Evolutionary conservation across 768 basidiomycete species (phyloP), one percentile per base, ranked within the genome.

Genomic region (Astraeus odoratus): DNA sequence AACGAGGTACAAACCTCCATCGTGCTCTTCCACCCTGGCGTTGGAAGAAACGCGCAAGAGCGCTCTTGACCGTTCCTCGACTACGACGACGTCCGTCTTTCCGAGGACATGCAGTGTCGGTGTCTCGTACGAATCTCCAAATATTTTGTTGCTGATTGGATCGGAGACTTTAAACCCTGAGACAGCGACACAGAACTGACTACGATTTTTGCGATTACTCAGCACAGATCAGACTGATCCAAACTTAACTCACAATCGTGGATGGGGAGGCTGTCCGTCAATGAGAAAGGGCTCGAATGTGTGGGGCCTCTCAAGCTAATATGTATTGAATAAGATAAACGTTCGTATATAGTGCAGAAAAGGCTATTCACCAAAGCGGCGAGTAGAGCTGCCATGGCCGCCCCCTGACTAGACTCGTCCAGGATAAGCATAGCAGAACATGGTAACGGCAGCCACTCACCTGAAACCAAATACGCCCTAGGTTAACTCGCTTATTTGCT

Each of bases 391-490:
- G 85, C 89, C 64, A 89, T 72, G 4, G 77, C 78, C 13, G 84
- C 88, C 13, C 88, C 88, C 65, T 92, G 89, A 49, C 85, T 86
- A 36, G 39, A 50, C 40, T 23, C 29, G 24, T 48, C 29, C 36
- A 33, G 30, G 23, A 45, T 56, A 26, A 42, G 24, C 13, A 35
- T 19, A 29, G 50, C 8, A 22, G 30, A 22, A 4, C 10, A 36
- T 34, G n/a, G n/a, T 6, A 31, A 31, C 10, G 20, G 23, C 13
- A 15, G 39, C 10, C 47, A 47, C 63, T 23, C 23, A 81, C 83
- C 86, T 88, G 58, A 89, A 89, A 5, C 87, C 87, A 55, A 90
- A 74, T 7, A 89, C 76, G 22, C 86, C 87, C 85, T 89, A 16
- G 33, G 22, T n/a, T n/a, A n/a, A n/a, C n/a, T 33, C 19, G 9